These are phyloP conservation scores for Alternaria sp. DNA, from an alignment of 2,329 filamentous ascomycete genomes.

Conservation along the genomic window DNA sequence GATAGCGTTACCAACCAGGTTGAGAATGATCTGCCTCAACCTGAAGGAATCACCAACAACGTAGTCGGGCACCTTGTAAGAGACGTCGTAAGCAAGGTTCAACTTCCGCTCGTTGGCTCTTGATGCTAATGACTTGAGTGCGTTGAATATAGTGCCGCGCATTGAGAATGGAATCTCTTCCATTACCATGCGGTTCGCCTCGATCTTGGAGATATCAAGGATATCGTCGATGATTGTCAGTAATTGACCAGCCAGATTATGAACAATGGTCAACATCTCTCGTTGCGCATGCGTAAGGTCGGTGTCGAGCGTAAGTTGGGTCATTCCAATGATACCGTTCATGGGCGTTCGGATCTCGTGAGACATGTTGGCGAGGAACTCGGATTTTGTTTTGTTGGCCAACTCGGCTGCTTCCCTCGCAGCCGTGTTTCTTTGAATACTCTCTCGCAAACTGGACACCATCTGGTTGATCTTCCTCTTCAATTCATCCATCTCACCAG, in stretches of 20 bases:
- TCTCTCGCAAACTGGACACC: slow-evolving; percentile 94
- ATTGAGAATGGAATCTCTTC: slow-evolving; percentile 97
- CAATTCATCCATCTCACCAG: slow-evolving; percentile 98
- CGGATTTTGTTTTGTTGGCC: slow-evolving; percentile 97
- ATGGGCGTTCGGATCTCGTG: slow-evolving; percentile 98
- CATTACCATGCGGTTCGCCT: slow-evolving; percentile 97
- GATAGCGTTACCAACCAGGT: slow-evolving; percentile 96
- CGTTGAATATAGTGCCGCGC: slow-evolving; percentile 94
- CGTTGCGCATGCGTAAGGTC: slow-evolving; percentile 92
- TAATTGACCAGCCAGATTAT: slow-evolving; percentile 93
- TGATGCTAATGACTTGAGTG: slow-evolving; percentile 93
- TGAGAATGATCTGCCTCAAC: slow-evolving; percentile 93
- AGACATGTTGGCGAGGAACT: slow-evolving; percentile 98
- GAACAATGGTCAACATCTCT: slow-evolving; percentile 98
- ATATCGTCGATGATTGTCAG: slow-evolving; percentile 93
- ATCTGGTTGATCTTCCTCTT: slow-evolving; percentile 99
- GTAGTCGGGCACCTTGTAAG: slow-evolving; percentile 91
- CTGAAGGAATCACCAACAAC: slow-evolving; percentile 97
- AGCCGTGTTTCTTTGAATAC: slow-evolving; percentile 94
- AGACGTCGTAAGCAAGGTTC: slow-evolving; percentile 91
- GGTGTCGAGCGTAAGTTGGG: slow-evolving; percentile 92
- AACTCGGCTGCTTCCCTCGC: slow-evolving; percentile 95
- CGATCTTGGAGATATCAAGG: slow-evolving; percentile 77
- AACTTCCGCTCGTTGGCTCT: slow-evolving; percentile 96
- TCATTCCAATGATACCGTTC: slow-evolving; percentile 99